These are phyloP conservation scores for Alternaria arborescens DNA, from an alignment of 2,329 filamentous ascomycete genomes.

Conservation along the genomic window DNA sequence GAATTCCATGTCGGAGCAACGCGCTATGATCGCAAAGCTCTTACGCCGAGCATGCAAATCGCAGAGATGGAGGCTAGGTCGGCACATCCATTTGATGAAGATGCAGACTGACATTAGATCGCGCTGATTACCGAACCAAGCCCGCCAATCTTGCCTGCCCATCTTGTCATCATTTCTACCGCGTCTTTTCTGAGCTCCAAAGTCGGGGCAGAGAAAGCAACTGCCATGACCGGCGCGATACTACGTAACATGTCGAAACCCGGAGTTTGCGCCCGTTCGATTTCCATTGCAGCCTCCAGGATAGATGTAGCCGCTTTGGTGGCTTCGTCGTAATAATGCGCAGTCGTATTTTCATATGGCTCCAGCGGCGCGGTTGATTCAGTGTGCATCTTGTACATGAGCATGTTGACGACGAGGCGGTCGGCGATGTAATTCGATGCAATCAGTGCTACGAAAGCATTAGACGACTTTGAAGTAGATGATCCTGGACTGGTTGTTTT, in stretches of 20 bases:
- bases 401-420: conserved; percentile 9
- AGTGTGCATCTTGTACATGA: conserved; percentile 20
- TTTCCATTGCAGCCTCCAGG: background rate
- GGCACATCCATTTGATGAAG: background rate
- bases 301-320: background rate
- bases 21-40: background rate
- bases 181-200: conserved; percentile 24
- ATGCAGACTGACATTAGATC: background rate
- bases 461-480: background rate
- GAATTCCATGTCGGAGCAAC: background rate
- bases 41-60: background rate
- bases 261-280: conserved; percentile 1
- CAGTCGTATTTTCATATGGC: conserved; percentile 8
- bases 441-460: conserved; percentile 5
- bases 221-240: conserved; percentile 33
- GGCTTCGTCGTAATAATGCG: background rate
- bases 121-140: background rate
- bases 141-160: conserved; percentile 29
- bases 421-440: conserved; percentile 11
- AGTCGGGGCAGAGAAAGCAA: conserved; percentile 29
- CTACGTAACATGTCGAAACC: conserved; percentile 3
- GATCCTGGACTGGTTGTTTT: background rate
- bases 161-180: conserved; percentile 34
- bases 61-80: too few relatives aligned
- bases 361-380: conserved; percentile 1